phyloP scores from a whole-genome alignment of 192 early-diverging fungal species.

The Entrophospora sp. region DNA sequence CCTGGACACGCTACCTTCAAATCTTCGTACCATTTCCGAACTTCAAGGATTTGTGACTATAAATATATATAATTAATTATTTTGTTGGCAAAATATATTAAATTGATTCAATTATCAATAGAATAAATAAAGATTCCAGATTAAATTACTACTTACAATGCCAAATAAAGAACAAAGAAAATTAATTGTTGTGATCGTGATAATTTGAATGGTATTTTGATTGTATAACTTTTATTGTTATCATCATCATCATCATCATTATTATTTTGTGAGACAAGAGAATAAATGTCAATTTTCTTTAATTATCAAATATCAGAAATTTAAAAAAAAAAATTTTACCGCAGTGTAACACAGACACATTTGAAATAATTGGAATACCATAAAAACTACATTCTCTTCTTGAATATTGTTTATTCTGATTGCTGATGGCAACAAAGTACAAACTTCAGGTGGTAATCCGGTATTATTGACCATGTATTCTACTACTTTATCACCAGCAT shows the following conservation, averaged over 20 bases:
- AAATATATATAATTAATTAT: too few species aligned
- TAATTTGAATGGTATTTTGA: slow-evolving; percentile 9
- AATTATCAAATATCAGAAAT: not conserved
- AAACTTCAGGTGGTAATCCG: not conserved
- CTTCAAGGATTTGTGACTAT: not conserved
- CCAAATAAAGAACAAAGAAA: not conserved
- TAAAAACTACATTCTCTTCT: slow-evolving; percentile 11
- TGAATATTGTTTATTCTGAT: not conserved
- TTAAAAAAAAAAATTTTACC: not conserved
- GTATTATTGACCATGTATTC: too few species aligned
- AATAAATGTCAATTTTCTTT: not conserved
- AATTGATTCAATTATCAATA: too few species aligned
- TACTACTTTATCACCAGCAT: too few species aligned
- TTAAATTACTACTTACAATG: too few species aligned
- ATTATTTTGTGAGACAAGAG: too few species aligned
- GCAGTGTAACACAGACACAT: slow-evolving; percentile 2
- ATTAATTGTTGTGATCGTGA: not conserved
- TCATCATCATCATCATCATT: too few species aligned
- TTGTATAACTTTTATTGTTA: slow-evolving; percentile 17
- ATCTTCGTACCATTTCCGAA: not conserved
- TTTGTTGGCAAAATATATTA: too few species aligned
- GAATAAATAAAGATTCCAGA: too few species aligned
- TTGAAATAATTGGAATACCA: slow-evolving; percentile 6
- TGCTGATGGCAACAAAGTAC: too few species aligned
- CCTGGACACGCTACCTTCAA: not conserved